A percentile compares a stretch with the other conserved stretches of the same genome.
Evolutionary conservation across 2,329 filamentous ascomycete genomes (phyloP).

Genomic region (Ramularia endophylla): DNA sequence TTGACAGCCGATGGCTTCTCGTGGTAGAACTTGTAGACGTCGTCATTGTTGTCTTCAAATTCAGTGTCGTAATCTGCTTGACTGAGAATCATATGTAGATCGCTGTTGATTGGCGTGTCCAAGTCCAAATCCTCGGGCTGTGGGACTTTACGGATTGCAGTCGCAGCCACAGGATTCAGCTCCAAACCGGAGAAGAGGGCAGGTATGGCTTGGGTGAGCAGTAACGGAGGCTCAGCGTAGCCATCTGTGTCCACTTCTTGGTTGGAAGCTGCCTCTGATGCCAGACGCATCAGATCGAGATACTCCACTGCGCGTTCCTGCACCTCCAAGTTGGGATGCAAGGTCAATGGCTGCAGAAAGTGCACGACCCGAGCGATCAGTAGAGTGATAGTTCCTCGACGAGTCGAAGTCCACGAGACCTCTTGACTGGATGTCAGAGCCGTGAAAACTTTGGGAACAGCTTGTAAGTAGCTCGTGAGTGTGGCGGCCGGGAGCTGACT

Average conservation of each 20-base stretch:
- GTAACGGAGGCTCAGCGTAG: slow-evolving; percentile 69
- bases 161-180: slow-evolving; percentile 79
- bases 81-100: slow-evolving; percentile 62
- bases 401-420: slow-evolving; percentile 63
- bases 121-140: slow-evolving; percentile 70
- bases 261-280: slow-evolving; percentile 69
- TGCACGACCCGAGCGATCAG: slow-evolving; percentile 77
- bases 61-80: slow-evolving; percentile 42
- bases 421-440: slow-evolving; percentile 60
- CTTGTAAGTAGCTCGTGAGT: slow-evolving; percentile 75
- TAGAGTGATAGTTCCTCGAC: slow-evolving; percentile 68
- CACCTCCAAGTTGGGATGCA: slow-evolving; percentile 84
- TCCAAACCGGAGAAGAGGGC: slow-evolving; percentile 81
- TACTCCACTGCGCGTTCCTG: slow-evolving; percentile 94
- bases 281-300: slow-evolving; percentile 79
- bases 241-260: slow-evolving; percentile 56
- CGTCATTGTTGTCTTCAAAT: slow-evolving; percentile 35
- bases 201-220: slow-evolving; percentile 87
- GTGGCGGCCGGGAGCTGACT: slow-evolving; percentile 56
- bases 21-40: slow-evolving; percentile 41
- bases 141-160: slow-evolving; percentile 81
- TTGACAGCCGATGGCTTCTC: slow-evolving; percentile 31
- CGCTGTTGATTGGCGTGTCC: slow-evolving; percentile 72
- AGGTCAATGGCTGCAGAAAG: slow-evolving; percentile 69
- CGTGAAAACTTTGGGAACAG: slow-evolving; percentile 78